A percentile compares a stretch with the other conserved stretches of the same genome.
These are phyloP conservation scores for Myxozyma nipponensis DNA, from an alignment of 805 yeast genomes.

Conservation along the genomic window DNA sequence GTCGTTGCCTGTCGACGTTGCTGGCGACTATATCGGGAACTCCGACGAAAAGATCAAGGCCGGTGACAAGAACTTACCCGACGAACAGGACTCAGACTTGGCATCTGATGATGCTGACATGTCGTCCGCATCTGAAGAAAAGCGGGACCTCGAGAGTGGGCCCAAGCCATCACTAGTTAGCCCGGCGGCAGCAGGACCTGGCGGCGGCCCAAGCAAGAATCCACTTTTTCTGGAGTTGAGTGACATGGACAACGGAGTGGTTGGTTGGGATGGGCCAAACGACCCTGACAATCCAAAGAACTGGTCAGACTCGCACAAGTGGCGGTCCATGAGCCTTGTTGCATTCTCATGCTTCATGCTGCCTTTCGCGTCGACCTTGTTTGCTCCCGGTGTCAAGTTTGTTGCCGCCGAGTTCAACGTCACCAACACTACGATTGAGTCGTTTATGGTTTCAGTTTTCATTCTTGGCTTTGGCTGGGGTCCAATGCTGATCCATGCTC, in stretches of 20 bases:
- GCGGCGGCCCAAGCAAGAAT: not conserved
- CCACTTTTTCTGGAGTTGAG: not conserved
- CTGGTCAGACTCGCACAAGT: conserved; percentile 37
- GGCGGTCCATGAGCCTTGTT: conserved; percentile 39
- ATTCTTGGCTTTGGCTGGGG: conserved; percentile 62
- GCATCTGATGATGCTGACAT: too few relatives aligned
- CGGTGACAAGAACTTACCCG: too few relatives aligned
- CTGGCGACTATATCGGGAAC: too few relatives aligned
- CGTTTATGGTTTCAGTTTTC: conserved; percentile 45
- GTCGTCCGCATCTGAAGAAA: too few relatives aligned
- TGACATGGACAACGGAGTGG: conserved; percentile 14
- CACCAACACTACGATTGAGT: conserved; percentile 37
- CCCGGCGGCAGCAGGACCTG: too few relatives aligned
- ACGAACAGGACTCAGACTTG: too few relatives aligned
- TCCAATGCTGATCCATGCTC: conserved; percentile 43
- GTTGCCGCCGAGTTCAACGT: conserved; percentile 38
- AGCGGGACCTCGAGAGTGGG: too few relatives aligned
- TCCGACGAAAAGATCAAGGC: too few relatives aligned
- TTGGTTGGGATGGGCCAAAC: conserved; percentile 33
- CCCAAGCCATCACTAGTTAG: too few relatives aligned
- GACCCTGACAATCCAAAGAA: conserved; percentile 42
- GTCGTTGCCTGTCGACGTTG: too few relatives aligned
- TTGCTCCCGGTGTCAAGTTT: conserved; percentile 26
- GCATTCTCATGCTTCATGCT: conserved; percentile 17
- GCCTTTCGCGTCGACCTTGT: conserved; percentile 24